Conservation (phyloP, 306 rosid genomes). For the Vigna unguiculata region DNA sequence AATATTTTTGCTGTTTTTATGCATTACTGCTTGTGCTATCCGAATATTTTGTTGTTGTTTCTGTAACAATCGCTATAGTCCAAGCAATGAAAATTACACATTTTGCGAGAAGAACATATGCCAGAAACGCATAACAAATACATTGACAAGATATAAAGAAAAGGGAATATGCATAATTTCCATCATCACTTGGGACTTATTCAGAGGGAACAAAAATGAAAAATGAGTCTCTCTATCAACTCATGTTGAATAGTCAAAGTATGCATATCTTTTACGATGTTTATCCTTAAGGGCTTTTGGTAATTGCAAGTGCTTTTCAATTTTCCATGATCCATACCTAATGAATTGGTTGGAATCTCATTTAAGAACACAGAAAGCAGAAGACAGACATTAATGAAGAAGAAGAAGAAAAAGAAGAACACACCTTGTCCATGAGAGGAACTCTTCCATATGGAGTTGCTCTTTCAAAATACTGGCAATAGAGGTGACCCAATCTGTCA, state of each 20-base stretch:
- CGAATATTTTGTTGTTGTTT: conserved; percentile 30
- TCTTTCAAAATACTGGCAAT: conserved; percentile 88
- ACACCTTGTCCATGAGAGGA: conserved; percentile 95
- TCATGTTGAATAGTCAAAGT: conserved; percentile 50
- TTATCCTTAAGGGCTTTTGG: conserved; percentile 35
- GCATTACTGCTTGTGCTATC: conserved; percentile 5
- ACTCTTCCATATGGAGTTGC: conserved; percentile 95
- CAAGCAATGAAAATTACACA: conserved; percentile 36
- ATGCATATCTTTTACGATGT: conserved; percentile 43
- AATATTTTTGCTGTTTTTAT: conserved; percentile 4
- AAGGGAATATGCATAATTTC: conserved; percentile 38
- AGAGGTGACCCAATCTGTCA: conserved; percentile 77
- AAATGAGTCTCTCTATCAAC: conserved; percentile 13
- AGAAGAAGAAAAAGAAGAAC: not conserved
- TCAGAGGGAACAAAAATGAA: not conserved
- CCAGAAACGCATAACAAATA: conserved; percentile 31
- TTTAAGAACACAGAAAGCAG: conserved; percentile 27
- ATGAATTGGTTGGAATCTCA: conserved; percentile 19
- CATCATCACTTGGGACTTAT: conserved; percentile 24
- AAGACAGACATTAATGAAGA: conserved; percentile 8
- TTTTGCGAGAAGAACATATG: conserved; percentile 53
- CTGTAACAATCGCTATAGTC: conserved; percentile 22
- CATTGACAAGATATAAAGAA: conserved; percentile 34
- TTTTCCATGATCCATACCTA: conserved; percentile 21
- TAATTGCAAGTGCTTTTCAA: conserved; percentile 28